Base-by-base conservation (phyloP, 192 early-diverging fungal species). In the Backusella liffmaniae region DNA sequence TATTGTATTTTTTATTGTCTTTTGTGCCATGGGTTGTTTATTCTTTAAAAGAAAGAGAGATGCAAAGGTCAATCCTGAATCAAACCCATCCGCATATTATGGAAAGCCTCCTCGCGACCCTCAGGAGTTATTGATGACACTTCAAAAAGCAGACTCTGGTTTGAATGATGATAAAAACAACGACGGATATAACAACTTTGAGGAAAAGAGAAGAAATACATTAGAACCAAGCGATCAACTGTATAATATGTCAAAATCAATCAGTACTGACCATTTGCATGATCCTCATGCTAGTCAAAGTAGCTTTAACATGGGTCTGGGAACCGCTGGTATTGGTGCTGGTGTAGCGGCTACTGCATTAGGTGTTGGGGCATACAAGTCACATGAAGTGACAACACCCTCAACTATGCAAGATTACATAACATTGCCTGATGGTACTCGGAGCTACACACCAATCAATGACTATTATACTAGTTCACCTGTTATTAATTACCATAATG, bases 1-100 rank as follows among this genome's bases (percentile, higher is more conserved):
- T 4, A 80, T 93, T 9, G 90, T 90, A 36, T 84, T 90, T 74
- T 77, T 91, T 15, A 90, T 94, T 65, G 90, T 93, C 49, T 69
- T 88, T 6, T 62, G 85, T 56, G 91, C 89, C 5, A 80, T 94
- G 42, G 56, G 84, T 12, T 88, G 88, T 23, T 67, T 83, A 18
- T 80, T 80, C 46, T 15, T 82, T 21, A 82, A 53, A 26, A 77
- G 80, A 66, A 74, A 66, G 18, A 68, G 75, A 34, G 76, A 82
- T 32, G 35, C 34, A 29, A 70, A 75, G 32, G 23, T 66, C 0
- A 53, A 41, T 29, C 73, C 73, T 16, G 39, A 66, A 32, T 30
- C 71, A 16, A 70, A 70, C 4, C 80, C 80, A 18, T 65, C 59
- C 13, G 53, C 73, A 1, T 82, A 82, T 62, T 73, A 78, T 13